A percentile compares a stretch with the other conserved stretches of the same genome.
Evolutionary conservation across 805 yeast genomes (phyloP).

Genomic region (Sugiyamaella smithiae): DNA sequence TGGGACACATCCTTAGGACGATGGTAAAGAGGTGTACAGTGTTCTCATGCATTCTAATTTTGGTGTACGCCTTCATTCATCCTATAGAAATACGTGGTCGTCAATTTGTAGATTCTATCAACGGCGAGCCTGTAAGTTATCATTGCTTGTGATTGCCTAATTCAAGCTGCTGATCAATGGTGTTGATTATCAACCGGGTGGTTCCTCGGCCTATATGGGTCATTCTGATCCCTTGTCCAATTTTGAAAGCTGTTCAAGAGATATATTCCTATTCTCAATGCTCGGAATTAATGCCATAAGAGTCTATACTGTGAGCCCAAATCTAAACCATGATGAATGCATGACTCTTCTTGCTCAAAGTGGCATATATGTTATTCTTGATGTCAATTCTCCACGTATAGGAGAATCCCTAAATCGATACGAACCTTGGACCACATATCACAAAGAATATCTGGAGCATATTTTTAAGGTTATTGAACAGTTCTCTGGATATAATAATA

Average conservation of each 20-base stretch:
- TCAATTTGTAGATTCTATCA: conserved; percentile 71
- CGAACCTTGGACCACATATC: conserved; percentile 92
- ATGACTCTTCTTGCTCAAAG: conserved; percentile 90
- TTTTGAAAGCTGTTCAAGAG: conserved; percentile 71
- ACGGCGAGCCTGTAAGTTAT: conserved; percentile 61
- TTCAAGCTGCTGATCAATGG: conserved; percentile 75
- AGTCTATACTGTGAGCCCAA: conserved; percentile 82
- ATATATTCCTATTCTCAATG: conserved; percentile 73
- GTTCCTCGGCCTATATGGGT: conserved; percentile 65
- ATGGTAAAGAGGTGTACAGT: too few relatives aligned
- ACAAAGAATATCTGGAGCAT: conserved; percentile 64
- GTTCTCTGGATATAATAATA: conserved; percentile 81
- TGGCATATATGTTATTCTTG: conserved; percentile 86
- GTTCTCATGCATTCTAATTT: too few relatives aligned
- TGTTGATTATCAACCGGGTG: conserved; percentile 95
- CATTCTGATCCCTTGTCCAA: conserved; percentile 73
- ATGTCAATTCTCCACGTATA: conserved; percentile 82
- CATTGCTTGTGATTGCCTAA: neutral
- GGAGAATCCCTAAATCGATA: conserved; percentile 81
- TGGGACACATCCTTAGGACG: too few relatives aligned
- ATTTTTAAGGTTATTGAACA: conserved; percentile 76
- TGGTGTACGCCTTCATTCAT: too few relatives aligned
- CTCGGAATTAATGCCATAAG: conserved; percentile 85
- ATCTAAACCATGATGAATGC: conserved; percentile 78
- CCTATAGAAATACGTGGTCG: conserved; percentile 70